Evolutionary conservation across 2,329 filamentous ascomycete genomes (phyloP).

Genomic region (Fusarium drepaniforme): DNA sequence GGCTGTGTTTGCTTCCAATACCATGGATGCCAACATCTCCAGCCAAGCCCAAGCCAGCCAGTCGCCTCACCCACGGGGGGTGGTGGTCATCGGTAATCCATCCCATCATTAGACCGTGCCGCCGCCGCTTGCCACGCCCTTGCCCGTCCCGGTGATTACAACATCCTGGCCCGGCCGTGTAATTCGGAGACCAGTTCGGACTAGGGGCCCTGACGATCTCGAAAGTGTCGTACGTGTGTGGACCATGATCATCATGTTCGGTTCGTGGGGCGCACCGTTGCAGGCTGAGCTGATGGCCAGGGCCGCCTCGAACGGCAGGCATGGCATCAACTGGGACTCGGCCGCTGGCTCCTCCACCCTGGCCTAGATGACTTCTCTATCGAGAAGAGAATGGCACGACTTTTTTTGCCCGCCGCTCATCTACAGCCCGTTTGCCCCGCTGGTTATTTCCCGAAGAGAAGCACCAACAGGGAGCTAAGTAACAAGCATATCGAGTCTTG

Average conservation of each 20-base stretch:
- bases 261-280: conserved; percentile 26
- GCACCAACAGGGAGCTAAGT: conserved; percentile 1
- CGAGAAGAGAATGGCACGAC: not conserved
- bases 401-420: not conserved
- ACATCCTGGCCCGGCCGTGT: not conserved
- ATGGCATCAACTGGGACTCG: conserved; percentile 70
- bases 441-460: conserved; percentile 11
- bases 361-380: not conserved
- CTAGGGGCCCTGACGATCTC: not conserved
- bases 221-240: not conserved
- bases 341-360: conserved; percentile 55
- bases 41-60: not conserved
- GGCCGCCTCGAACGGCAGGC: conserved; percentile 76
- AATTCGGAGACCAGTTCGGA: not conserved
- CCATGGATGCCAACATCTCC: conserved; percentile 5
- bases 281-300: conserved; percentile 66
- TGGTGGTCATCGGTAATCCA: not conserved
- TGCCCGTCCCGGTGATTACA: not conserved
- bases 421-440: not conserved
- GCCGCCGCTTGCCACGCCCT: not conserved
- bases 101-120: not conserved
- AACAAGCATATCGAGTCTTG: not conserved
- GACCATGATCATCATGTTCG: not conserved
- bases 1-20: not conserved
- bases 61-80: conserved; percentile 3